These are phyloP conservation scores for Colletotrichum sp. DNA, from an alignment of 2,329 filamentous ascomycete genomes.

Conservation along the genomic window DNA sequence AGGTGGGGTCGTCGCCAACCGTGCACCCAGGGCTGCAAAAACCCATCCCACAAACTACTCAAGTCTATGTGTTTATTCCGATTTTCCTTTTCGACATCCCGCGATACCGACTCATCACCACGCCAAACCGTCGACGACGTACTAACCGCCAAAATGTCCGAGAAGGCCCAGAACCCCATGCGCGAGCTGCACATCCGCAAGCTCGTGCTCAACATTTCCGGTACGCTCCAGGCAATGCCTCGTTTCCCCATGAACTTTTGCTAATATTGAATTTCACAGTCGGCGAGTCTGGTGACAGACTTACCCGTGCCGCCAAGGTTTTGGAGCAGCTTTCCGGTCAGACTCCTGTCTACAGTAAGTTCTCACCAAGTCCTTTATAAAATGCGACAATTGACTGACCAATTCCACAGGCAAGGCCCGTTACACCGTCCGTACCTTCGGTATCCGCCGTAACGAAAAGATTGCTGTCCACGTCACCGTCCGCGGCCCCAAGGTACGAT, in stretches of 20 bases:
- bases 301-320: conserved; percentile 99
- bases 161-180: conserved; percentile 98
- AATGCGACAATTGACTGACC: conserved; percentile 20
- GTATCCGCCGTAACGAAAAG: conserved; percentile 99
- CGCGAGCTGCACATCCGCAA: conserved; percentile 99
- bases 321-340: conserved; percentile 99
- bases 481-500: conserved; percentile 79
- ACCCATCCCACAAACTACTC: conserved; percentile 38
- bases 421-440: conserved; percentile 99
- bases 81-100: not conserved
- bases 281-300: conserved; percentile 99
- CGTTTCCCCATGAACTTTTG: not conserved
- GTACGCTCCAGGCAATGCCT: not conserved
- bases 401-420: conserved; percentile 85
- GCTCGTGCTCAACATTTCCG: conserved; percentile 98
- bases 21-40: conserved; percentile 39
- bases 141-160: conserved; percentile 56
- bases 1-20: conserved; percentile 28
- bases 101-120: conserved; percentile 25
- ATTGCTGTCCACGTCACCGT: conserved; percentile 99
- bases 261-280: conserved; percentile 49
- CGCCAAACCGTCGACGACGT: conserved; percentile 35
- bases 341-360: conserved; percentile 98
- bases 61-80: not conserved
- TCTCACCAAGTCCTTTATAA: not conserved